These are phyloP conservation scores for Afroboletus lepidellus DNA, from an alignment of 1,284 basidiomycete genomes.

Conservation along the genomic window DNA sequence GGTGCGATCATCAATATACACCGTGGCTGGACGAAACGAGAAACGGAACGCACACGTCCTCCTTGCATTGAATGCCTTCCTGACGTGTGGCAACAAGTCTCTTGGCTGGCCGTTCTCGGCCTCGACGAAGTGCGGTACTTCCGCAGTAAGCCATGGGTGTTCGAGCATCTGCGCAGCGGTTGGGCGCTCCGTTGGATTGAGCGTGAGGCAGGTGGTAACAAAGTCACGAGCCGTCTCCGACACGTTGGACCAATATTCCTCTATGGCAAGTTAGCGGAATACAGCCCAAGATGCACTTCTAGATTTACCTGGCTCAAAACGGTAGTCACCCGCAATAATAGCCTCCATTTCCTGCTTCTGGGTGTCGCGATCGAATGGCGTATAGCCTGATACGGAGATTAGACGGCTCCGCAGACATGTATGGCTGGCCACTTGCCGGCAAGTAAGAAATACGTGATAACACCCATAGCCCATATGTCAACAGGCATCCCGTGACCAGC, in stretches of 20 bases:
- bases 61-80: conserved; percentile 85
- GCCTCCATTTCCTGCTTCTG: conserved; percentile 91
- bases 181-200: conserved; percentile 76
- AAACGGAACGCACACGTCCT: conserved; percentile 65
- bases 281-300: not conserved
- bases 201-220: conserved; percentile 77
- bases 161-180: conserved; percentile 63
- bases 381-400: conserved; percentile 57
- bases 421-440: conserved; percentile 44
- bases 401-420: not conserved
- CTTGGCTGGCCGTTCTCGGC: conserved; percentile 63
- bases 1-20: conserved; percentile 3
- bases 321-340: conserved; percentile 89
- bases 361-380: conserved; percentile 89
- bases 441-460: conserved; percentile 93
- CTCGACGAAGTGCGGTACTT: conserved; percentile 72
- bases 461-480: conserved; percentile 96
- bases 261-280: conserved; percentile 21
- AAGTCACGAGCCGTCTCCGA: conserved; percentile 82
- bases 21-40: not conserved
- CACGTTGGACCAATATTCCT: conserved; percentile 86
- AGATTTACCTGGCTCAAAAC: conserved; percentile 74
- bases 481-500: conserved; percentile 95
- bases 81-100: conserved; percentile 85
- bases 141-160: conserved; percentile 67